These are phyloP conservation scores for Candida germanica DNA, from an alignment of 805 yeast species.

Conservation along the genomic window DNA sequence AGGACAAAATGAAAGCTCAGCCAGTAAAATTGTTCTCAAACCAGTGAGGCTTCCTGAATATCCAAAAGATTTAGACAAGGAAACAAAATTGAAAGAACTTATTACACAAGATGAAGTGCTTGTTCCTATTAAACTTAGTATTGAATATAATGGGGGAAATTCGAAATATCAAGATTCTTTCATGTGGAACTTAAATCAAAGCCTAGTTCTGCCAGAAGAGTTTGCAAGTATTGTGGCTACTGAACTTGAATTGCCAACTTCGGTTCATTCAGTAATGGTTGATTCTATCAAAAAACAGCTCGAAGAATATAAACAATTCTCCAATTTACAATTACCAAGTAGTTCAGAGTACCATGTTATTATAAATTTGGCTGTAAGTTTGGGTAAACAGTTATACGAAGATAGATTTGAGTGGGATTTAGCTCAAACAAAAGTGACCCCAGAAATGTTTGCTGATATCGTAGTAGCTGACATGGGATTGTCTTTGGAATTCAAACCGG, in stretches of 20 bases:
- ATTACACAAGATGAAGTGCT: constrained; percentile 39
- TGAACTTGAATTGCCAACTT: constrained; percentile 77
- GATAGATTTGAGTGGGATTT: constrained; percentile 97
- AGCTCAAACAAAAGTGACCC: constrained; percentile 51
- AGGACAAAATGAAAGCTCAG: constrained; percentile 11
- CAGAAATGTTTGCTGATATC: constrained; percentile 78
- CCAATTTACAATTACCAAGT: constrained; percentile 61
- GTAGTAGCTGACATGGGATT: constrained; percentile 86
- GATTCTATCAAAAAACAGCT: constrained; percentile 76
- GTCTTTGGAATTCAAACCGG: constrained; percentile 80
- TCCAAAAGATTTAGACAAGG: constrained; percentile 22
- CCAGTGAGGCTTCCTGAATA: constrained; percentile 25
- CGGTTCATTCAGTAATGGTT: constrained; percentile 60
- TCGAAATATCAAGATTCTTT: constrained; percentile 58
- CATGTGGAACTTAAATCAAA: constrained; percentile 71
- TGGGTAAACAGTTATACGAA: constrained; percentile 80
- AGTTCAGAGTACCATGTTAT: constrained; percentile 65
- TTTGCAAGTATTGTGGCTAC: constrained; percentile 73
- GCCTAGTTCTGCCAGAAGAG: constrained; percentile 66
- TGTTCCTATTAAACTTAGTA: constrained; percentile 63
- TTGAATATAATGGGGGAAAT: constrained; percentile 54
- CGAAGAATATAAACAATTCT: constrained; percentile 65
- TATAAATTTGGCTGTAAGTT: constrained; percentile 74
- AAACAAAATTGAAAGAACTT: constrained; percentile 17
- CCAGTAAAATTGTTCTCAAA: constrained; percentile 25